These are phyloP conservation scores for Yamadazyma paraphyllophila DNA, from an alignment of 805 yeast genomes.

Conservation along the genomic window DNA sequence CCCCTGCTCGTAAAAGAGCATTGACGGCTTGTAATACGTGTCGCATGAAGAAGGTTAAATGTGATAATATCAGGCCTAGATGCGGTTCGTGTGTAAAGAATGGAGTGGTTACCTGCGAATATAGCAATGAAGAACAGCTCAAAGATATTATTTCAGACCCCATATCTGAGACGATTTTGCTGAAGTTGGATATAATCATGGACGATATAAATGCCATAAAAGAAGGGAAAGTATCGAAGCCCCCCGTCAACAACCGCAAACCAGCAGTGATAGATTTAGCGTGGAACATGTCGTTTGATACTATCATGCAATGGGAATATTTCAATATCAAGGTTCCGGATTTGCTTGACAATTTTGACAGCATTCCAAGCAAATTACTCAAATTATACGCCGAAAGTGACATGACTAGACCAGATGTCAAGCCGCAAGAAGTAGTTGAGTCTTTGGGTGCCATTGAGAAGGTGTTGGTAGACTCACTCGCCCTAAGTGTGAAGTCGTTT, in stretches of 20 bases:
- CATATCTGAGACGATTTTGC: constrained; percentile 23
- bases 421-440: neutral
- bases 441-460: constrained; percentile 2
- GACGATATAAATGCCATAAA: constrained; percentile 22
- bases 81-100: constrained; percentile 34
- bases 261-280: neutral
- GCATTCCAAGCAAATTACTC: constrained; percentile 7
- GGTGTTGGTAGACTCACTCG: constrained; percentile 14
- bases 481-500: constrained; percentile 23
- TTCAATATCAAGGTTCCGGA: constrained; percentile 16
- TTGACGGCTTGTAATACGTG: constrained; percentile 41
- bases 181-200: constrained; percentile 30
- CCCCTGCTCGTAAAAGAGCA: constrained; percentile 26
- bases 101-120: constrained; percentile 27
- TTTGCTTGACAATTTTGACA: constrained; percentile 4
- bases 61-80: constrained; percentile 35
- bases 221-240: neutral
- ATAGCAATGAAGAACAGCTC: constrained; percentile 24
- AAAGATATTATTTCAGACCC: constrained; percentile 25
- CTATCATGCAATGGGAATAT: constrained; percentile 29
- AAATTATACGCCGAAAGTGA: constrained; percentile 4
- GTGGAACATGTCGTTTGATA: constrained; percentile 36
- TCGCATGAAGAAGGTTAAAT: constrained; percentile 33
- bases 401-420: neutral
- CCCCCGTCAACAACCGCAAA: neutral